Evolutionary conservation across 2,329 filamentous ascomycete genomes (phyloP).

Genomic region (Calonectria hongkongensis): DNA sequence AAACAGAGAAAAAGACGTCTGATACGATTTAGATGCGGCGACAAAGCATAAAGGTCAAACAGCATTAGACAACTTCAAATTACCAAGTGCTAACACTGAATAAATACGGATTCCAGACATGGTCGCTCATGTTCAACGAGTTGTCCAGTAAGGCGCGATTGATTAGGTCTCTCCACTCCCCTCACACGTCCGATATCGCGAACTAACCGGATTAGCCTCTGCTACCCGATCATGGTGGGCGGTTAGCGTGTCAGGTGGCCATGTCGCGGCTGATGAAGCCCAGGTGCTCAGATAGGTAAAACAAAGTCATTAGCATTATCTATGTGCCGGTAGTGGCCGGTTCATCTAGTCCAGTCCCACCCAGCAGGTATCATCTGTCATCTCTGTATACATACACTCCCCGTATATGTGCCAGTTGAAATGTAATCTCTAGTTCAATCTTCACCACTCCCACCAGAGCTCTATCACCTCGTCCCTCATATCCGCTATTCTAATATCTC

Average conservation of each 20-base stretch:
- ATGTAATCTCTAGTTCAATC: conserved; percentile 24
- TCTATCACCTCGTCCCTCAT: conserved; percentile 68
- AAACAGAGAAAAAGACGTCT: background rate
- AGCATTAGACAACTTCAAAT: background rate
- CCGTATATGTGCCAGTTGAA: conserved; percentile 26
- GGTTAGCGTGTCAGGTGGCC: conserved; percentile 25
- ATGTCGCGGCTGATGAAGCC: conserved; percentile 25
- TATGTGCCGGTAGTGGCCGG: conserved; percentile 40
- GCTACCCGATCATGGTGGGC: conserved; percentile 31
- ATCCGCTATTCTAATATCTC: conserved; percentile 41
- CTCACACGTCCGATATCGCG: conserved; percentile 39
- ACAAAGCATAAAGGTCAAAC: background rate
- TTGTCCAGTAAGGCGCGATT: conserved; percentile 16
- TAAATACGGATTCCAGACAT: conserved; percentile 5
- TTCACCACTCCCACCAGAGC: conserved; percentile 65
- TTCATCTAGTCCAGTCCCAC: conserved; percentile 46
- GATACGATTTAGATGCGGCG: background rate
- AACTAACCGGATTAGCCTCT: conserved; percentile 27
- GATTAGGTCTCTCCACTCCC: conserved; percentile 22
- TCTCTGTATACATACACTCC: conserved; percentile 44
- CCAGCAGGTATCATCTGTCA: conserved; percentile 49
- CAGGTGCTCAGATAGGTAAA: conserved; percentile 41
- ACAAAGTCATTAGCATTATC: conserved; percentile 54
- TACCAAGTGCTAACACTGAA: background rate
- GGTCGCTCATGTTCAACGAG: background rate